These are phyloP conservation scores for Podila horticola DNA, from an alignment of 192 early-diverging fungal genomes.

Conservation along the genomic window DNA sequence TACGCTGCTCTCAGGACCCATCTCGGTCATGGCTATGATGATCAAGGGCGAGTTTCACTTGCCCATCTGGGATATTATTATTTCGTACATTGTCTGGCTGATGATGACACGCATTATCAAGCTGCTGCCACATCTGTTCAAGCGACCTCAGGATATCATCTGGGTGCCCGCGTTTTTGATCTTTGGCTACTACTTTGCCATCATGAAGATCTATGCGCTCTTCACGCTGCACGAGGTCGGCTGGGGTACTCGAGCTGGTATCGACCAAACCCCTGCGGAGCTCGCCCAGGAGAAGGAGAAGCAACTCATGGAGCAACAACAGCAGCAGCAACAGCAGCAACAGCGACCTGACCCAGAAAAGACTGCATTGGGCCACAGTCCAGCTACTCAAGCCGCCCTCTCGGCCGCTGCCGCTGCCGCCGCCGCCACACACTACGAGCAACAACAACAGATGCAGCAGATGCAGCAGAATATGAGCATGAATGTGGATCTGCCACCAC, in stretches of 20 bases:
- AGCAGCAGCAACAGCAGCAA: constrained; percentile 7
- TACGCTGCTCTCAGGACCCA: constrained; percentile 71
- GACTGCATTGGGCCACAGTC: too few species aligned
- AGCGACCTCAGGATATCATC: constrained; percentile 71
- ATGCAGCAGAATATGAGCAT: too few species aligned
- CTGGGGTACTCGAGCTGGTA: constrained; percentile 75
- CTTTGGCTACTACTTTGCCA: constrained; percentile 78
- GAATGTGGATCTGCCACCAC: too few species aligned
- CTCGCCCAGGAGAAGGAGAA: constrained; percentile 55
- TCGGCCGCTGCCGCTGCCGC: constrained; percentile 23
- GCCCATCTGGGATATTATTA: constrained; percentile 69
- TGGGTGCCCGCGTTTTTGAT: constrained; percentile 72
- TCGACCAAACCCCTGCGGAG: constrained; percentile 53
- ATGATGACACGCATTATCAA: constrained; percentile 73
- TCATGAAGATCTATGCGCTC: constrained; percentile 77
- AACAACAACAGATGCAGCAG: constrained; percentile 28
- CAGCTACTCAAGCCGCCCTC: constrained; percentile 17
- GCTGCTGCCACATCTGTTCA: constrained; percentile 72
- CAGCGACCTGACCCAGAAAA: background rate
- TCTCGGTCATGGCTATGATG: constrained; percentile 65
- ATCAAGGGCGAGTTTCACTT: constrained; percentile 51
- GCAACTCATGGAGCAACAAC: constrained; percentile 21
- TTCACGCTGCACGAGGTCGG: constrained; percentile 76
- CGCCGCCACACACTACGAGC: background rate
- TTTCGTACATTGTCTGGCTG: constrained; percentile 71